A percentile compares a stretch with the other conserved stretches of the same genome.
Evolutionary conservation across 2,329 filamentous ascomycete genomes (phyloP).

Genomic region (Verticillium klebahnii): DNA sequence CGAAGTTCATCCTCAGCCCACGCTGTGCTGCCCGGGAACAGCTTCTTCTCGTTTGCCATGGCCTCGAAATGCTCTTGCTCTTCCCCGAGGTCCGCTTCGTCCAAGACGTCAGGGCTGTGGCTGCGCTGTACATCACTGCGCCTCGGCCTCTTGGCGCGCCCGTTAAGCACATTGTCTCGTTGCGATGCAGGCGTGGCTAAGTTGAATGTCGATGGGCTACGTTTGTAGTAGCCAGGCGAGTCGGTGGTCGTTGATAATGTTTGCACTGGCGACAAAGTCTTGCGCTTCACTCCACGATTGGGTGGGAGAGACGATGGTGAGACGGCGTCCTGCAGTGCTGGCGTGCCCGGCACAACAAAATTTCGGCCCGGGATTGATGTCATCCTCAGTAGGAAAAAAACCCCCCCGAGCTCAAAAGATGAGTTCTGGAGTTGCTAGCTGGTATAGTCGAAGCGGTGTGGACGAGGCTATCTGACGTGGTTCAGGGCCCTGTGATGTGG

Average conservation of each 20-base stretch:
- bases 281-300: neutral
- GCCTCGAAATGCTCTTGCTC: neutral
- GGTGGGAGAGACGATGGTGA: neutral
- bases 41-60: conserved; percentile 38
- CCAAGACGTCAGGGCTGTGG: neutral
- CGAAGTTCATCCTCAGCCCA: conserved; percentile 48
- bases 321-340: neutral
- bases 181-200: neutral
- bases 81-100: neutral
- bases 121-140: neutral
- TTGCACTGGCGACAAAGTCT: neutral
- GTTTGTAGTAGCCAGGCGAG: neutral
- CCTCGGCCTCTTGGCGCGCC: neutral
- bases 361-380: neutral
- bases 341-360: neutral
- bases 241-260: neutral
- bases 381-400: neutral
- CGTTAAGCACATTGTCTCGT: neutral
- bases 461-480: too few species aligned
- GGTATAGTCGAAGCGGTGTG: too few species aligned
- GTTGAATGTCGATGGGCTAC: neutral
- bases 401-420: too few species aligned
- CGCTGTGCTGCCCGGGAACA: conserved; percentile 36
- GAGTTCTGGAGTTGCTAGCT: too few species aligned
- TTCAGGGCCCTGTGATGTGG: too few species aligned